Conservation (phyloP, 352 stramenopile genomes). For the Phytophthora podocarpi region DNA sequence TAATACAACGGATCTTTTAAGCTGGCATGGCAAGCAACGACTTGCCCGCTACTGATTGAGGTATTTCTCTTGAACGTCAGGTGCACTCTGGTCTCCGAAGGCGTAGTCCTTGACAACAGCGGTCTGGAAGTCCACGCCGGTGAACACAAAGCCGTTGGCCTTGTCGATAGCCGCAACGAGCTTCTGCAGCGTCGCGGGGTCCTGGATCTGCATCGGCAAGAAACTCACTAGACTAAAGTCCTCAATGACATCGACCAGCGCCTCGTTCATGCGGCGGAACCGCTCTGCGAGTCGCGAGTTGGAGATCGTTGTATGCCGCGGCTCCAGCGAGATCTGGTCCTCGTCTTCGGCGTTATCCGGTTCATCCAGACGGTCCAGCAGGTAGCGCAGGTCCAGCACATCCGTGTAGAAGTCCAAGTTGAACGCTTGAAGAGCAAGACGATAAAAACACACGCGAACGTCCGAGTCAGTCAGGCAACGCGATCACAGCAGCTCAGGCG, state of each 20-base stretch:
- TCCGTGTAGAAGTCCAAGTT: conserved; percentile 91
- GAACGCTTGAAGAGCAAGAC: conserved; percentile 65
- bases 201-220: conserved; percentile 80
- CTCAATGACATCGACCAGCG: conserved; percentile 85
- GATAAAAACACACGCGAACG: too few species aligned
- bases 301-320: conserved; percentile 23
- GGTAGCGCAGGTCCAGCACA: conserved; percentile 81
- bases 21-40: neutral
- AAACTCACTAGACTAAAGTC: conserved; percentile 90
- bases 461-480: neutral
- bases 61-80: conserved; percentile 77
- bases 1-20: conserved; percentile 46
- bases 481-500: neutral
- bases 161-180: conserved; percentile 84
- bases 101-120: conserved; percentile 76
- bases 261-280: conserved; percentile 86
- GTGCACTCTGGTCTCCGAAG: conserved; percentile 62
- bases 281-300: conserved; percentile 44
- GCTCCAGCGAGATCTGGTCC: conserved; percentile 43
- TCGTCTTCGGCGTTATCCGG: conserved; percentile 55
- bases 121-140: conserved; percentile 77
- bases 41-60: conserved; percentile 41
- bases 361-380: conserved; percentile 82
- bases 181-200: conserved; percentile 65
- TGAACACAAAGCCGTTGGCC: conserved; percentile 85